Base-by-base conservation (phyloP, 2,329 filamentous ascomycete genomes). In the Colletotrichum costaricense region DNA sequence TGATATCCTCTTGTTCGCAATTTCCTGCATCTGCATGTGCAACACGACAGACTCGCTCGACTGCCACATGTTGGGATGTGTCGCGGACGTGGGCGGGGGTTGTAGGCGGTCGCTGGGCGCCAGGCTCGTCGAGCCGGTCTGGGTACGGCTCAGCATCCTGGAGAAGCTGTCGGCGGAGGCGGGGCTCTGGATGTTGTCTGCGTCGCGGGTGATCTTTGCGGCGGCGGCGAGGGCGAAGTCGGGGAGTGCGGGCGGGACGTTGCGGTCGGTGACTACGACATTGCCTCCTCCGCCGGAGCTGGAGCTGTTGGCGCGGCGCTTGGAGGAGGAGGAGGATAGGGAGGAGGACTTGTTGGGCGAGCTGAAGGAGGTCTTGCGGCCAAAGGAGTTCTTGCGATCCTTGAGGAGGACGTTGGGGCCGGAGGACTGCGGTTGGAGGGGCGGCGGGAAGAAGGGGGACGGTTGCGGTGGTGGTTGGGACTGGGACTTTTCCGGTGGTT, bases 1-100 rank as follows among this genome's bases (percentile, higher is more conserved):
- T 2, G 95, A 95, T 86, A 99, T 98, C 77, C 97, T 90, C 86
- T 99, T 99, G 72, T 93, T 93, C 49, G 94, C 93, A 78, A 94
- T 90, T 73, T 98, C 96, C 71, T 96, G 94, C 74, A 99, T 89
- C 77, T 92, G 91, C 76, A 89, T 87, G 73, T 90, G 85, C 35
- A 89, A 80, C n/a, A 86, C 81, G 19, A 82, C 82, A 38, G 83
- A 82, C 80, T 91, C 89, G 73, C 82, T 84, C 75, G 83, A 84
- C 76, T 85, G 81, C 71, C 71, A 73, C 62, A 73, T 38, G 28
- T 73, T 73, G 33, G 71, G 71, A 58, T 73, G 67, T 54, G 80
- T 75, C n/a, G 77, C 76, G 16, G 78, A 69, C 54, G 75, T 38
- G 63, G 5, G 78, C 75, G 74, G 79, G 74, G 77, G 81, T 67